Evolutionary conservation across 176 grass and related monocot species (phyloP).

Genomic region (Themeda triandra): DNA sequence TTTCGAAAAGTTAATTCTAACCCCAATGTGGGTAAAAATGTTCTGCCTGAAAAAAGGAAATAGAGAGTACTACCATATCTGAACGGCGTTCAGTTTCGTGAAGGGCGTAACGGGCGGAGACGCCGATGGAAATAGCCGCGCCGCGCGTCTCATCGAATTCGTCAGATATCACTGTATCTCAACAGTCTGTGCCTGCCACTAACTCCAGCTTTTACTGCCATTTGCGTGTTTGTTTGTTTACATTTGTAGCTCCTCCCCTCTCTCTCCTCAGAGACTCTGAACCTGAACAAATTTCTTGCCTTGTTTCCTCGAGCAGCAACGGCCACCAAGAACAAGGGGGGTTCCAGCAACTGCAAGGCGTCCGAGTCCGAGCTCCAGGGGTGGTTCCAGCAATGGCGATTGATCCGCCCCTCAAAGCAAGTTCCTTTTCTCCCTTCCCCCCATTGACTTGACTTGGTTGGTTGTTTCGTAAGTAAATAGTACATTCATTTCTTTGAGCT

Average conservation of each 20-base stretch:
- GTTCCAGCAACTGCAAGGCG: neutral
- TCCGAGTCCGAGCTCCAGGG: neutral
- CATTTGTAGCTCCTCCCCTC: neutral
- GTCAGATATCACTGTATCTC: slow-evolving; percentile 16
- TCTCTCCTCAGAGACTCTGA: neutral
- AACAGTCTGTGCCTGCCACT: neutral
- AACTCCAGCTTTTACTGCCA: neutral
- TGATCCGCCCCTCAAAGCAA: slow-evolving; percentile 11
- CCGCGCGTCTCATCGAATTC: neutral
- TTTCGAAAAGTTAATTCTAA: neutral
- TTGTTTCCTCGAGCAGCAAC: neutral
- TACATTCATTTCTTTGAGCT: neutral
- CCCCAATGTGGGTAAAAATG: too few species aligned
- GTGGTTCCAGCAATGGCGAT: slow-evolving; percentile 26
- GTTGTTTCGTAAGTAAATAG: neutral
- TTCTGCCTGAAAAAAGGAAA: too few species aligned
- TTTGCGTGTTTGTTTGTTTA: neutral
- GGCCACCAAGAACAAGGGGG: neutral
- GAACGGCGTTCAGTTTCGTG: too few species aligned
- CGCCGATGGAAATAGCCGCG: neutral
- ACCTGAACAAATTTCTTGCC: neutral
- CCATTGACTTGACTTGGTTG: neutral
- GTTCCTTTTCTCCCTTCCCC: neutral
- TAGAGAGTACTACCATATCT: too few species aligned
- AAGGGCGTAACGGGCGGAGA: neutral